Evolutionary conservation across 2,329 filamentous ascomycete genomes (phyloP).

Genomic region (Zalaria sp.): DNA sequence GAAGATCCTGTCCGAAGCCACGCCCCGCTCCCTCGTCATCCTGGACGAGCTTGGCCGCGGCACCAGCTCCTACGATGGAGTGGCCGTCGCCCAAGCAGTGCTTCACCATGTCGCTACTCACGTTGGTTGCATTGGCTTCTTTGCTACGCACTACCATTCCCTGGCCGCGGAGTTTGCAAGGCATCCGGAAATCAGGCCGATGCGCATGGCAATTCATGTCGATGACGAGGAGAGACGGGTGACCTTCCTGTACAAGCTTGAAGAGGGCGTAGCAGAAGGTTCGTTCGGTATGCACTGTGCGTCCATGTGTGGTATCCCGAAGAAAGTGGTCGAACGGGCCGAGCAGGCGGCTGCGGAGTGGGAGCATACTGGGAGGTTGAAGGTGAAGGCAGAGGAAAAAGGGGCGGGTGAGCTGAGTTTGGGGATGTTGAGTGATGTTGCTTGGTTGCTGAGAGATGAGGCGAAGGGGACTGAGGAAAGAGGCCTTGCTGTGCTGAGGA

Average conservation of each 20-base stretch:
- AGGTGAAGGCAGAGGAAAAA: slow-evolving; percentile 56
- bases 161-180: slow-evolving; percentile 79
- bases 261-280: slow-evolving; percentile 85
- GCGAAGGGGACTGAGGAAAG: slow-evolving; percentile 29
- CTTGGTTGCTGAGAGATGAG: slow-evolving; percentile 49
- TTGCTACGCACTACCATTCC: slow-evolving; percentile 94
- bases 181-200: slow-evolving; percentile 75
- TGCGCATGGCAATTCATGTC: slow-evolving; percentile 89
- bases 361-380: slow-evolving; percentile 87
- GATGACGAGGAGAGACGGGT: slow-evolving; percentile 72
- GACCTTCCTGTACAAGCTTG: slow-evolving; percentile 92
- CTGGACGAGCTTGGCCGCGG: slow-evolving; percentile 92
- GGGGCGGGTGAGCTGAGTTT: slow-evolving; percentile 70
- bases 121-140: slow-evolving; percentile 88
- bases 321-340: slow-evolving; percentile 68
- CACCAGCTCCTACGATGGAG: slow-evolving; percentile 89
- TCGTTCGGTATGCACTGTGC: slow-evolving; percentile 99
- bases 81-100: slow-evolving; percentile 91
- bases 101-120: slow-evolving; percentile 92
- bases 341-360: slow-evolving; percentile 82
- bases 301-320: slow-evolving; percentile 89
- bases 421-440: slow-evolving; percentile 77
- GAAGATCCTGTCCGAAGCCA: slow-evolving; percentile 92
- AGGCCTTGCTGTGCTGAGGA: slow-evolving; percentile 41
- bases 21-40: slow-evolving; percentile 85